Percentiles rank a stretch among this genome's conserved stretches.
Conservation (phyloP, 2,329 filamentous ascomycete genomes). For the Nemania bipapillata region DNA sequence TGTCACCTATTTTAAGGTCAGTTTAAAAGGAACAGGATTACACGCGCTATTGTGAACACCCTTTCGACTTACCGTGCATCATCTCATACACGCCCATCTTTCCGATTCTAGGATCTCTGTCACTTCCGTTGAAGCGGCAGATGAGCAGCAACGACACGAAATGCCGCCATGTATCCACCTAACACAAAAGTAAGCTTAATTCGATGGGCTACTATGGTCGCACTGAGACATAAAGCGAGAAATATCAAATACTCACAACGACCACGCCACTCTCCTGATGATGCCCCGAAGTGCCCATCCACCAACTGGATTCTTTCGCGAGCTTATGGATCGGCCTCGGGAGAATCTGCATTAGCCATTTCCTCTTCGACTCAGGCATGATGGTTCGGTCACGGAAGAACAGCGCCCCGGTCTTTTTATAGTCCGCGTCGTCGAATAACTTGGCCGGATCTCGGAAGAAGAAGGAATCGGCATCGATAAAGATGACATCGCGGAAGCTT, state of each 20-base stretch:
- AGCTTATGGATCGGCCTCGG: slow-evolving; percentile 57
- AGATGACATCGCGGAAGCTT: slow-evolving; percentile 60
- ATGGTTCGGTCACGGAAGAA: slow-evolving; percentile 61
- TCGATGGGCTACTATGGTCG: neutral
- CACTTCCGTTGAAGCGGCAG: slow-evolving; percentile 57
- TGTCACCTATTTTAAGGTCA: slow-evolving; percentile 52
- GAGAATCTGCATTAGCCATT: slow-evolving; percentile 57
- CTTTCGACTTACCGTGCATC: slow-evolving; percentile 55
- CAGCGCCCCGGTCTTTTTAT: slow-evolving; percentile 56
- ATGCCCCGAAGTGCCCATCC: slow-evolving; percentile 54
- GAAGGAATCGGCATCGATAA: slow-evolving; percentile 59
- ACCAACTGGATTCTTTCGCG: slow-evolving; percentile 53
- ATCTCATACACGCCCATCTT: slow-evolving; percentile 59
- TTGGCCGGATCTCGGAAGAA: slow-evolving; percentile 57
- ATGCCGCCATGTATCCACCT: slow-evolving; percentile 58
- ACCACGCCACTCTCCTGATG: slow-evolving; percentile 60
- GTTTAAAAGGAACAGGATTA: neutral
- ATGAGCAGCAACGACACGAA: slow-evolving; percentile 58
- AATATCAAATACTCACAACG: slow-evolving; percentile 48
- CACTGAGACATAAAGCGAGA: neutral
- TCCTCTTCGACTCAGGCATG: slow-evolving; percentile 53
- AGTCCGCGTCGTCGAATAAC: slow-evolving; percentile 58
- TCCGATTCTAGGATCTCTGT: slow-evolving; percentile 56
- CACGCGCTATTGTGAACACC: neutral
- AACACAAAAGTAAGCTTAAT: slow-evolving; percentile 15